Evolutionary conservation across 306 rosid species (phyloP).

Genomic region (Ormosia emarginata): DNA sequence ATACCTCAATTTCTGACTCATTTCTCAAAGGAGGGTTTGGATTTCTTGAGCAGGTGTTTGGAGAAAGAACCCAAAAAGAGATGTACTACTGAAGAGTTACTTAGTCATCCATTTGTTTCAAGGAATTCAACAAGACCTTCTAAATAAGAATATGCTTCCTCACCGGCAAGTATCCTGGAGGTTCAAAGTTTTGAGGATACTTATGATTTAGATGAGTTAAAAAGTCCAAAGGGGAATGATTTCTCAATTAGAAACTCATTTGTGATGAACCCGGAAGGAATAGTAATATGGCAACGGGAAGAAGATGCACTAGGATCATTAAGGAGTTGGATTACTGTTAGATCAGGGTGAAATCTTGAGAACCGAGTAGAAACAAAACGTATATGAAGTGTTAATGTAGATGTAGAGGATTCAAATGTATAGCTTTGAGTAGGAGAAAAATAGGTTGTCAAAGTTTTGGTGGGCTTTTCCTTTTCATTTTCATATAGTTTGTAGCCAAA

Average conservation of each 20-base stretch:
- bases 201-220: slow-evolving; percentile 19
- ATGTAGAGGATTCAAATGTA: slow-evolving; percentile 28
- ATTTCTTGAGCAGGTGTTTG: slow-evolving; percentile 56
- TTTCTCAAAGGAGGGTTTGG: slow-evolving; percentile 43
- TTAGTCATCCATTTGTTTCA: slow-evolving; percentile 58
- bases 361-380: not conserved
- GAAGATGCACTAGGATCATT: slow-evolving; percentile 30
- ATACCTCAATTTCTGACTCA: slow-evolving; percentile 48
- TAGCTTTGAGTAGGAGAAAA: slow-evolving; percentile 12
- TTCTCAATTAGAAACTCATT: slow-evolving; percentile 23
- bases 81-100: slow-evolving; percentile 35
- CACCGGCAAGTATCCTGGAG: slow-evolving; percentile 52
- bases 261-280: not conserved
- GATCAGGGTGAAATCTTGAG: slow-evolving; percentile 26
- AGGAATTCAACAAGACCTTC: slow-evolving; percentile 5
- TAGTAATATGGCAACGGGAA: not conserved
- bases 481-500: not conserved
- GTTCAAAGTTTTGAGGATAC: slow-evolving; percentile 18
- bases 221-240: not conserved
- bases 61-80: slow-evolving; percentile 49
- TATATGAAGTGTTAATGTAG: not conserved
- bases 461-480: not conserved
- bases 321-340: slow-evolving; percentile 57
- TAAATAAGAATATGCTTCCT: not conserved
- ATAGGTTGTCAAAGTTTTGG: slow-evolving; percentile 7